Percentiles rank a stretch among this genome's conserved stretches.
These are phyloP conservation scores for Digitaria exilis DNA, from an alignment of 202 grass and related monocot species.

Conservation along the genomic window DNA sequence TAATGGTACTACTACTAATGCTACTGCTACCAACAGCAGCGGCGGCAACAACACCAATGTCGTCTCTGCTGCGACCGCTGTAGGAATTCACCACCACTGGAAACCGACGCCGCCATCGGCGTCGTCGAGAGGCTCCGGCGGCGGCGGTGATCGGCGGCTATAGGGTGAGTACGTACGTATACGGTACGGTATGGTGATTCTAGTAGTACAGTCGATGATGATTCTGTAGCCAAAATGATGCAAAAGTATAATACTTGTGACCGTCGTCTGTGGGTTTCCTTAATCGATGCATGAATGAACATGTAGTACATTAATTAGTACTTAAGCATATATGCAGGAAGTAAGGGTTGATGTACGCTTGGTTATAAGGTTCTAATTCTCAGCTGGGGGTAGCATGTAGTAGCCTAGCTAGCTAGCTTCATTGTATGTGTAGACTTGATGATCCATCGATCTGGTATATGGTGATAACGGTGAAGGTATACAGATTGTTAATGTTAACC, in stretches of 20 bases:
- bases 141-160: conserved; percentile 14
- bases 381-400: not conserved
- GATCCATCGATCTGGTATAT: conserved; percentile 35
- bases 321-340: not conserved
- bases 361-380: conserved; percentile 40
- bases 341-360: not conserved
- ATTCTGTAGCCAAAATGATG: not conserved
- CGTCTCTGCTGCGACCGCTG: too few relatives aligned
- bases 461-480: conserved; percentile 23
- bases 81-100: not conserved
- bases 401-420: conserved; percentile 44
- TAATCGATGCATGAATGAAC: not conserved
- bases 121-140: conserved; percentile 18
- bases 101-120: not conserved
- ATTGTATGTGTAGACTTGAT: conserved; percentile 55
- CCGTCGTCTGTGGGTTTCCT: not conserved
- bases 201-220: too few relatives aligned
- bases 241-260: not conserved
- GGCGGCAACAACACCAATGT: too few relatives aligned
- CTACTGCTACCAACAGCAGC: too few relatives aligned
- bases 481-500: conserved; percentile 23
- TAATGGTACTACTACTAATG: not conserved
- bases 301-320: too few relatives aligned
- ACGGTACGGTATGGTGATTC: not conserved
- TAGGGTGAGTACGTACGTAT: conserved; percentile 50